A percentile compares a stretch with the other conserved stretches of the same genome.
These are phyloP conservation scores for Hypoxylon sp. DNA, from an alignment of 2,329 filamentous ascomycete species.

Conservation along the genomic window DNA sequence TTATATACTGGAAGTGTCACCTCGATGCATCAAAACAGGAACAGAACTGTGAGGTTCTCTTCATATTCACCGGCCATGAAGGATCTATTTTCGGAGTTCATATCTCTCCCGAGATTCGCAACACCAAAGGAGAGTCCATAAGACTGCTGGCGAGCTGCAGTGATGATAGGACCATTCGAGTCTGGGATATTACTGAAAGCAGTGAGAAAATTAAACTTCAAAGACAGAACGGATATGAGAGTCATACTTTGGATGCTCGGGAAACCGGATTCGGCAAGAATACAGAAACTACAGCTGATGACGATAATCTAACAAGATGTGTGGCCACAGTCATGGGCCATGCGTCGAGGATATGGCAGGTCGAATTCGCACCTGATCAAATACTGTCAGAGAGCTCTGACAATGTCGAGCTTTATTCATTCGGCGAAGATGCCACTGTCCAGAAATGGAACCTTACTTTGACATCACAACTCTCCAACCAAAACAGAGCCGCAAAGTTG, in stretches of 20 bases:
- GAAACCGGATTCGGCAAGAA: conserved; percentile 71
- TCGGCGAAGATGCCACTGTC: conserved; percentile 83
- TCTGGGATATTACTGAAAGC: conserved; percentile 82
- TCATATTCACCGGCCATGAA: conserved; percentile 75
- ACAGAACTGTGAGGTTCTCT: conserved; percentile 55
- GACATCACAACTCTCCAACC: conserved; percentile 29
- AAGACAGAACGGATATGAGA: conserved; percentile 43
- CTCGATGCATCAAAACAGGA: conserved; percentile 37
- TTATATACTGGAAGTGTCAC: conserved; percentile 84
- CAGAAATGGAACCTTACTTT: conserved; percentile 73
- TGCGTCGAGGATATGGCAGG: conserved; percentile 86
- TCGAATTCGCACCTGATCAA: conserved; percentile 66
- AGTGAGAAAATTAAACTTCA: conserved; percentile 41
- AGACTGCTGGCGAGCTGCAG: conserved; percentile 90
- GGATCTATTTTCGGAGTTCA: conserved; percentile 92
- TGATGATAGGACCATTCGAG: conserved; percentile 86
- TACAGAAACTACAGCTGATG: conserved; percentile 40
- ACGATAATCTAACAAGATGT: conserved; percentile 50
- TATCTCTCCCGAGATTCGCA: conserved; percentile 68
- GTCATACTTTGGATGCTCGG: conserved; percentile 49
- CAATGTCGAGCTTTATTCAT: conserved; percentile 70
- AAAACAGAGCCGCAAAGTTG: conserved; percentile 48
- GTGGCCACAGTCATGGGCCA: conserved; percentile 86
- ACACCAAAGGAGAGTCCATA: conserved; percentile 50
- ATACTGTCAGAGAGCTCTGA: conserved; percentile 28